Evolutionary conservation across 1,284 basidiomycete species (phyloP).

Genomic region (Ustilago crameri): DNA sequence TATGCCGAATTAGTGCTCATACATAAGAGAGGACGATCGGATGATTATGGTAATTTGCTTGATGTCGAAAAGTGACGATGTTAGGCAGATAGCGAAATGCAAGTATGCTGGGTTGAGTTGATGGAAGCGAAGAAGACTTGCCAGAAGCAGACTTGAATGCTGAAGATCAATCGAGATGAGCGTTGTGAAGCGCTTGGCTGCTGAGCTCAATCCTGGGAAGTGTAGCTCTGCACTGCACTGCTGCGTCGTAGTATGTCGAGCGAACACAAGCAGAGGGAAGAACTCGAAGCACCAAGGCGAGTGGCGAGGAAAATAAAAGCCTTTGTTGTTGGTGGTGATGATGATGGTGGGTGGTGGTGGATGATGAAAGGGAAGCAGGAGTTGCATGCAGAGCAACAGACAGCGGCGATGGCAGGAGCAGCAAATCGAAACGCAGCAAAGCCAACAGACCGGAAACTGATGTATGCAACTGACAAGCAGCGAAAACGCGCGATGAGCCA

Average conservation of each 20-base stretch:
- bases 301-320: conserved; percentile 1
- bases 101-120: neutral
- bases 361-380: conserved; percentile 10
- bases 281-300: neutral
- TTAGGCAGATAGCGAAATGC: neutral
- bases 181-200: neutral
- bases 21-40: no score
- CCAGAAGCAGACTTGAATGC: neutral
- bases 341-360: neutral
- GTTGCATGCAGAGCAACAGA: neutral
- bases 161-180: neutral
- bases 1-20: neutral
- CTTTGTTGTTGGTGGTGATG: conserved; percentile 1
- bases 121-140: neutral
- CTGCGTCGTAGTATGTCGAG: neutral
- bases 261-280: neutral
- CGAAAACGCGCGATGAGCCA: neutral
- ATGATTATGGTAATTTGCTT: neutral
- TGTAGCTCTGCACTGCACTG: no score
- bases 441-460: no score
- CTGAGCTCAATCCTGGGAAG: neutral
- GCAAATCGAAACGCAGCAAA: no score
- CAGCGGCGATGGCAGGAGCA: neutral
- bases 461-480: neutral
- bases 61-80: neutral